phyloP scores from a whole-genome alignment of 306 rosid genomes.

The Glycyrrhiza uralensis region DNA sequence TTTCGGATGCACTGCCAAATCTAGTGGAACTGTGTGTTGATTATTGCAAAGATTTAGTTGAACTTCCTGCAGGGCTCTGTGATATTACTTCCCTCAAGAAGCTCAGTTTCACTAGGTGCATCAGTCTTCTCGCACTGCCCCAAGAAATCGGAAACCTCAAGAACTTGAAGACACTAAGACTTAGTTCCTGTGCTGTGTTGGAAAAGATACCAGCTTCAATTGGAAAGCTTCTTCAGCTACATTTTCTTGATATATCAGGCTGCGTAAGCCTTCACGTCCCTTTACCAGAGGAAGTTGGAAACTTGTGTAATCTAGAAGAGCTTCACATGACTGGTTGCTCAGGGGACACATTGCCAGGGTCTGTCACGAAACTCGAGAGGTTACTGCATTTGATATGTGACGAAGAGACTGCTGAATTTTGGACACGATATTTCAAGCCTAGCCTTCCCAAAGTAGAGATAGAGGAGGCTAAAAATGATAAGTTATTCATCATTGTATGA shows the following conservation, averaged over 20 bases:
- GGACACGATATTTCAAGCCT: neutral
- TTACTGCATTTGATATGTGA: slow-evolving; percentile 21
- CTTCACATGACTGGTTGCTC: slow-evolving; percentile 21
- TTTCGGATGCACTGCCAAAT: slow-evolving; percentile 25
- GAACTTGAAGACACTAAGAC: slow-evolving; percentile 19
- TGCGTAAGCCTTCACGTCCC: slow-evolving; percentile 14
- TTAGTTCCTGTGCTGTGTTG: slow-evolving; percentile 12
- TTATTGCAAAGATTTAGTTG: slow-evolving; percentile 31
- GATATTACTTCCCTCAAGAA: slow-evolving; percentile 4
- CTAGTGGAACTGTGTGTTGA: slow-evolving; percentile 33
- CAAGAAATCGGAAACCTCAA: slow-evolving; percentile 17
- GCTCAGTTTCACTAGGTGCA: slow-evolving; percentile 31
- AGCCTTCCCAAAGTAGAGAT: neutral
- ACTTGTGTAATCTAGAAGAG: slow-evolving; percentile 6
- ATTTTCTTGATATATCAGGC: slow-evolving; percentile 19
- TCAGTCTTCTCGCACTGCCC: neutral
- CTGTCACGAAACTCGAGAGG: neutral
- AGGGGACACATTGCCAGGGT: neutral
- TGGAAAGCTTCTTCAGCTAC: neutral
- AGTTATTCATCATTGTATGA: neutral
- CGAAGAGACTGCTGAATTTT: slow-evolving; percentile 20
- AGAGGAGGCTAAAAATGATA: neutral
- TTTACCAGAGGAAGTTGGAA: slow-evolving; percentile 21
- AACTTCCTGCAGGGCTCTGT: slow-evolving; percentile 20
- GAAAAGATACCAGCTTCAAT: slow-evolving; percentile 19